Evolutionary conservation across 2,329 filamentous ascomycete genomes (phyloP), one percentile per base, ranked within the genome.

Genomic region (Elsinoe fawcettii): DNA sequence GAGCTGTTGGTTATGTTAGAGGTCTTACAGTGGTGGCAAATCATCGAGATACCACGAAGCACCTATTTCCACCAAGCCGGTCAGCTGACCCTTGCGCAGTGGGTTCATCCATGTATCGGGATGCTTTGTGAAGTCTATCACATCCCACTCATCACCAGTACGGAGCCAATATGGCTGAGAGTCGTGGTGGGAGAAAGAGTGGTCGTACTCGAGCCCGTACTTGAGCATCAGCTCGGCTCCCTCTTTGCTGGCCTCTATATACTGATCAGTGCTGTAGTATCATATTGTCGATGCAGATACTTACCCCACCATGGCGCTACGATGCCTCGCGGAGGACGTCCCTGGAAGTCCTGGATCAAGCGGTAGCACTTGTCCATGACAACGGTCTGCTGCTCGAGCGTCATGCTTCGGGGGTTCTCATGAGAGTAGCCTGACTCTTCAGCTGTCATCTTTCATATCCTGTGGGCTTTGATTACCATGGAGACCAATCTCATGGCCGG

Each of bases 321-420:
- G 37, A 79, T 84, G 1, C 87, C 87, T 0, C 85, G 75, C 0
- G 87, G 87, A 0, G 83, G 84, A 70, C 88, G 88, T 5, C 87
- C 84, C n/a, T 61, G 69, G 64, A 91, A 86, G 0, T 85, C 81
- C 0, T 82, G 88, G 32, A 90, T 77, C 69, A 90, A 77, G 20
- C 79, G 78, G 66, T 84, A 88, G 16, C 85, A 88, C 70, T 88
- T 88, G 64, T 87, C 83, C 5, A 92, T 77, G 14, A 91, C 84
- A 58, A 87, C 85, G 12, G 79, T 79, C 68, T 91, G 87, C 71
- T 91, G 87, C 66, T 90, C 86, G 1, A 87, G 67, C 0, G 78
- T 86, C 85, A 90, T 88, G 58, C 84, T 80, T 0, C 75, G 76
- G 0, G 86, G 85, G 63, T 90, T 89, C 66, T 90, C 86, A 64